A percentile compares a stretch with the other conserved stretches of the same genome.
Evolutionary conservation across 202 grass and related monocot species (phyloP).

Genomic region (Hordeum pubiflorum): DNA sequence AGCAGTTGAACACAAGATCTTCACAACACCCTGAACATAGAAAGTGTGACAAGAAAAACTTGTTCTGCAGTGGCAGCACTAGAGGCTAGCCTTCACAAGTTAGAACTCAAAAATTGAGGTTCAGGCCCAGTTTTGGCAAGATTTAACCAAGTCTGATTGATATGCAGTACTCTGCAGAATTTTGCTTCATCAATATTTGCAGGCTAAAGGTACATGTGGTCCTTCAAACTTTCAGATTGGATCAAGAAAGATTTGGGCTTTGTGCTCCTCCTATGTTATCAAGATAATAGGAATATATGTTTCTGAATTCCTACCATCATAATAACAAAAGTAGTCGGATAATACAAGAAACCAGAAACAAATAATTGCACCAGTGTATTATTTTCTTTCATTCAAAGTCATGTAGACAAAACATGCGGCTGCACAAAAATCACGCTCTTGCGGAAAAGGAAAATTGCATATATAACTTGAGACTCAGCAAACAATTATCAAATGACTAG

Average conservation of each 20-base stretch:
- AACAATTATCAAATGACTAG: too few relatives aligned
- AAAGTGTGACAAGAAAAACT: neutral
- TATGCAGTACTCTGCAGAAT: neutral
- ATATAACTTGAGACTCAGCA: too few relatives aligned
- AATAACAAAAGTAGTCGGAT: slow-evolving; percentile 1
- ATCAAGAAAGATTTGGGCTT: slow-evolving; percentile 30
- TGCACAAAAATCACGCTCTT: too few relatives aligned
- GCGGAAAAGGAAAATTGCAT: too few relatives aligned
- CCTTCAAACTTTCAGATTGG: slow-evolving; percentile 43
- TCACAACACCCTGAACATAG: neutral
- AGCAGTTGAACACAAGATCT: neutral
- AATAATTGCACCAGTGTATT: slow-evolving; percentile 1
- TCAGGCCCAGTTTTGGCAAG: neutral
- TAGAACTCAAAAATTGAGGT: neutral
- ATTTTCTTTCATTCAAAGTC: neutral
- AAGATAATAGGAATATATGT: slow-evolving; percentile 40
- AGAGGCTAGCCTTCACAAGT: neutral
- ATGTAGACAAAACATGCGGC: too few relatives aligned
- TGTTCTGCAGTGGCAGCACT: neutral
- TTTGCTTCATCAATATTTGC: slow-evolving; percentile 21
- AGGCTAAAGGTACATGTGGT: slow-evolving; percentile 37
- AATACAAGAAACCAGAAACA: slow-evolving; percentile 26
- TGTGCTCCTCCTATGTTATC: slow-evolving; percentile 6
- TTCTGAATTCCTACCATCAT: slow-evolving; percentile 4
- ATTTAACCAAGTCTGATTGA: neutral